Evolutionary conservation across 108 stramenopile genomes (phyloP), one percentile per base, ranked within the genome.

Genomic region (Fragilariopsis cylindrus): DNA sequence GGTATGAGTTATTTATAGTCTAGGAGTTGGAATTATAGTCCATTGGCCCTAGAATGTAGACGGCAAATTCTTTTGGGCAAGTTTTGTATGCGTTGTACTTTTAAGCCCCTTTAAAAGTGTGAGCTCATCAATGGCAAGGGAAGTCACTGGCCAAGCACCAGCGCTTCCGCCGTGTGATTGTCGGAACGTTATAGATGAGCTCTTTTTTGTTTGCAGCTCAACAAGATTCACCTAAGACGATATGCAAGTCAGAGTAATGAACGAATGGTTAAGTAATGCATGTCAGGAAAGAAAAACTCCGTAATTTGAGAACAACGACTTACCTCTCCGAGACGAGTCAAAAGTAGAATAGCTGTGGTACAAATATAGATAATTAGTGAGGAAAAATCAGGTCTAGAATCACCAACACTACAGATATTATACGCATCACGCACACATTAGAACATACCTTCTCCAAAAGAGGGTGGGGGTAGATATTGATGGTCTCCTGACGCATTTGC

Each of bases 71-170:
- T 74, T 76, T 19, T 75, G 48, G 3, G 64, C 67, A 19, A 75
- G 60, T 3, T 40, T 13, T 69, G 76, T 60, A 57, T 73, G 74
- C 1, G 49, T 11, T 18, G 88, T 88, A 55, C 83, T 65, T 56
- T 82, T 84, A 48, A 91, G 83, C 15, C 85, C 85, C 40, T 69
- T 63, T 40, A 76, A 42, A 55, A 96, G 76, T 45, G 87, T 86
- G 48, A 76, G 73, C 5, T 80, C 76, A 41, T 92, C 90, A 13
- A 94, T 69, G 48, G 54, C 52, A 8, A 83, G 70, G 11, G 82
- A 70, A n/a, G 91, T 79, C 67, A 84, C 57, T 16, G 92, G 92
- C 86, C 84, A 92, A 21, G 82, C 76, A 12, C 89, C 89, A 9
- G 83, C 84, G 54, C 82, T 83, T 1, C 88, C 85, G 21, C 82